Base-by-base conservation (phyloP, 1,284 basidiomycete species). In the Rhodotorula sp. region DNA sequence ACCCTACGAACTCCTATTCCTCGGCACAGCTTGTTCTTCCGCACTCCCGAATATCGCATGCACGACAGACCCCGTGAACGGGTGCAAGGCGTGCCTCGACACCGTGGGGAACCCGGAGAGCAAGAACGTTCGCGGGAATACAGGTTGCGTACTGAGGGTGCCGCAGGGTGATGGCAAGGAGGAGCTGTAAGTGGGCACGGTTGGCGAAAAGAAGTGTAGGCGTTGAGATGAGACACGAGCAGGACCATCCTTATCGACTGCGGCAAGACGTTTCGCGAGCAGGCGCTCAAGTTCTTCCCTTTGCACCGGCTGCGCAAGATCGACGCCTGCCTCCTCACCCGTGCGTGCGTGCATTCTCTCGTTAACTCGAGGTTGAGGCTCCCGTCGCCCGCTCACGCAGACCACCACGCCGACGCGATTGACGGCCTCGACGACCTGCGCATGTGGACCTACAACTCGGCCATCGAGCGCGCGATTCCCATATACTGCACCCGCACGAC, bases 381-480 rank as follows among this genome's bases (percentile, higher is more conserved):
- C 29, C 2, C 17, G 8, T 19, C 1, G 9, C 44, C 27, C 17
- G 52, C 1, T 27, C 15, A 30, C 39, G 24, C 49, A 74, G 66
- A 57, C 57, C 64, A 66, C 61, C 71, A 73, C 64, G 69, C 58
- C 62, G 68, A 59, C 56, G 90, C 90, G 19, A 89, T 90, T 83
- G 91, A 91, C 76, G 90, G 90, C 10, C 78, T 92, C 63, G 90
- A 92, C 79, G 90, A 92, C 78, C 81, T 91, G 39, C 83, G 90
- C 83, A 89, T 85, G 52, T 92, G 90, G 90, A 92, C 90, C 1
- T 79, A 90, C 72, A 78, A 82, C 65, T 78, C 81, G n/a, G 84
- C 84, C 22, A 88, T 92, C 68, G 90, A 92, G 79, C 74, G 82
- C 4, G 83, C 88, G 71, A 87, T 92, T 65, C 89, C 90, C 76